A percentile compares a stretch with the other conserved stretches of the same genome.
phyloP scores from a whole-genome alignment of 2,329 filamentous ascomycete species.

The Paraphoma chrysanthemicola region DNA sequence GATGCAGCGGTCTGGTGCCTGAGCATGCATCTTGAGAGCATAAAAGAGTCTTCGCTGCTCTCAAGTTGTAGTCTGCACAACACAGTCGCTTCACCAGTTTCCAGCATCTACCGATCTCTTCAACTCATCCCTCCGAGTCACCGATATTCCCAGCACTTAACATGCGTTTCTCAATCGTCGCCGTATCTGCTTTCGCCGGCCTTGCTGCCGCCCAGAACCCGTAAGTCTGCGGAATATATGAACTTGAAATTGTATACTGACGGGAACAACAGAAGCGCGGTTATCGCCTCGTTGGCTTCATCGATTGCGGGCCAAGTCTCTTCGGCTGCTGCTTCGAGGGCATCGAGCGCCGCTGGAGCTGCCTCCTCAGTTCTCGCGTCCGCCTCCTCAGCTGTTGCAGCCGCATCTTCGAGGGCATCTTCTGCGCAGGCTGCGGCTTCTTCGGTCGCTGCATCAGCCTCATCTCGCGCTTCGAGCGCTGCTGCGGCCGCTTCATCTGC shows the following conservation, averaged over 20 bases:
- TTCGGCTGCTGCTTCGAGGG: neutral
- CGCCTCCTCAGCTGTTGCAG: neutral
- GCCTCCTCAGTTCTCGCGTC: neutral
- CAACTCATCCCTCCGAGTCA: neutral
- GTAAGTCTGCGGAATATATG: conserved; percentile 1
- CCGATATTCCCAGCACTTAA: neutral
- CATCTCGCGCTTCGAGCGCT: conserved; percentile 6
- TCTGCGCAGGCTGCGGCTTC: conserved; percentile 1
- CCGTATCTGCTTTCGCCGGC: conserved; percentile 8
- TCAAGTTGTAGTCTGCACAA: neutral
- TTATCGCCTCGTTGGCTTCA: neutral
- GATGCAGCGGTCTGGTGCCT: neutral
- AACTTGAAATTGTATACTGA: neutral
- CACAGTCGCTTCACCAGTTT: neutral
- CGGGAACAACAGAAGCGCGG: neutral
- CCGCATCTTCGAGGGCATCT: neutral
- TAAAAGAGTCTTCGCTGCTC: neutral
- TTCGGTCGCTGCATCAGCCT: conserved; percentile 2
- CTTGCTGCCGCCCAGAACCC: conserved; percentile 11
- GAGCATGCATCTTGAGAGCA: neutral
- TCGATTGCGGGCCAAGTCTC: neutral
- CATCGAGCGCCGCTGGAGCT: neutral
- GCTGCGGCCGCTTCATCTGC: conserved; percentile 2
- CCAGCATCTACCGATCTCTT: neutral
- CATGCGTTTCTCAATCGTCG: conserved; percentile 18